Evolutionary conservation across 495 filamentous ascomycete species (phyloP).

Genomic region (Aspergillus coremiiformis): DNA sequence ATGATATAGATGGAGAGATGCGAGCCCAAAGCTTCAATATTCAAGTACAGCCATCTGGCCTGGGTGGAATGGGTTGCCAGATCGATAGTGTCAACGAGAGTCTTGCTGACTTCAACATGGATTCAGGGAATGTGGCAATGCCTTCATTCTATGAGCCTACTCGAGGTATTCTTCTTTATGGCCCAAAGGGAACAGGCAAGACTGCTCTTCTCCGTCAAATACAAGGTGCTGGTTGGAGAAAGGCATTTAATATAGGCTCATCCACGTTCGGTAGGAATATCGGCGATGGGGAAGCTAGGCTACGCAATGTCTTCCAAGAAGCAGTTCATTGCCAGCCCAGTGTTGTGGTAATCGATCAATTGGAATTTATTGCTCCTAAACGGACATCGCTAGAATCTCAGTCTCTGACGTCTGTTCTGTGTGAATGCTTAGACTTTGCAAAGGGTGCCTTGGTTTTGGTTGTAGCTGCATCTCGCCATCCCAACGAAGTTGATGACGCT

Average conservation of each 20-base stretch:
- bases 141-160: slow-evolving; percentile 37
- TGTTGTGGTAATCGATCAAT: slow-evolving; percentile 73
- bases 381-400: slow-evolving; percentile 33
- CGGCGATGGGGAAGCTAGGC: slow-evolving; percentile 40
- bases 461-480: slow-evolving; percentile 64
- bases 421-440: slow-evolving; percentile 37
- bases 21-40: slow-evolving; percentile 15
- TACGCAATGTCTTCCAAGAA: slow-evolving; percentile 64
- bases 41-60: slow-evolving; percentile 27
- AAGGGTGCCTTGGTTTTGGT: slow-evolving; percentile 50
- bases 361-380: slow-evolving; percentile 68
- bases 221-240: slow-evolving; percentile 60
- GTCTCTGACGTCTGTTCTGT: slow-evolving; percentile 34
- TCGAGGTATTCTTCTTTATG: slow-evolving; percentile 66
- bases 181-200: slow-evolving; percentile 79
- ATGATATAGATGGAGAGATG: slow-evolving; percentile 12
- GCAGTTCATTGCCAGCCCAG: slow-evolving; percentile 68
- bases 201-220: slow-evolving; percentile 60
- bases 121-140: slow-evolving; percentile 27
- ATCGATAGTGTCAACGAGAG: slow-evolving; percentile 59
- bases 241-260: slow-evolving; percentile 52
- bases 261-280: slow-evolving; percentile 42
- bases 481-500: slow-evolving; percentile 65
- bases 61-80: slow-evolving; percentile 59
- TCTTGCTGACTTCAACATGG: slow-evolving; percentile 49